Evolutionary conservation across 371 early-diverging fungal genomes (phyloP).

Genomic region (Mucor lusitanicus): DNA sequence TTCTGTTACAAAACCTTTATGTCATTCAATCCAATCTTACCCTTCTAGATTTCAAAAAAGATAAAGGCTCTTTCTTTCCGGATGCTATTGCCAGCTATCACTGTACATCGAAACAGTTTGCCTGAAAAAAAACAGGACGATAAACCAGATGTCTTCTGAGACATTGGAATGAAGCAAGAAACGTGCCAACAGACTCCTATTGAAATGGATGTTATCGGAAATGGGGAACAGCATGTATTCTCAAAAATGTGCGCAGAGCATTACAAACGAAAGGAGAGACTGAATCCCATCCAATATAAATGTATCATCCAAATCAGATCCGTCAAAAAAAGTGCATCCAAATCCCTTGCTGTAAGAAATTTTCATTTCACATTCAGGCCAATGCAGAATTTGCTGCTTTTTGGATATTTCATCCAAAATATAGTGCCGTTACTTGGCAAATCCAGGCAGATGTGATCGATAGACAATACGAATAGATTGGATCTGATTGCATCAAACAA

Average conservation of each 20-base stretch:
- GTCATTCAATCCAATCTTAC: background rate
- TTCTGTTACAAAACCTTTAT: slow-evolving; percentile 1
- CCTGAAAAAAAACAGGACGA: background rate
- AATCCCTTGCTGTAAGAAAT: background rate
- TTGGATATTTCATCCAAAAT: too few relatives aligned
- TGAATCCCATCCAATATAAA: slow-evolving; percentile 5
- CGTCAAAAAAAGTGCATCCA: background rate
- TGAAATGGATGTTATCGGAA: slow-evolving; percentile 10
- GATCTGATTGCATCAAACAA: background rate
- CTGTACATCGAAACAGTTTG: background rate
- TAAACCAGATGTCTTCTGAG: background rate
- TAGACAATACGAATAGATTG: background rate
- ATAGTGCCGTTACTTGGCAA: background rate
- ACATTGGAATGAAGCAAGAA: background rate
- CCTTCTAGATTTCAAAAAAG: background rate
- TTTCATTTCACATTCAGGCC: background rate
- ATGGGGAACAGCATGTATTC: background rate
- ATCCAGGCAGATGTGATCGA: background rate
- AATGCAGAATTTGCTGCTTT: too few relatives aligned
- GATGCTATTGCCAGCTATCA: background rate
- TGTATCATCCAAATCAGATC: slow-evolving; percentile 8
- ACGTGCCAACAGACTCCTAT: background rate
- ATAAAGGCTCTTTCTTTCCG: background rate
- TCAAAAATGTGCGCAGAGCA: background rate
- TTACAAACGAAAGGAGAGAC: background rate